A percentile compares a stretch with the other conserved stretches of the same genome.
These are phyloP conservation scores for Plantago coronopus DNA, from an alignment of 305 asterid genomes.

Conservation along the genomic window DNA sequence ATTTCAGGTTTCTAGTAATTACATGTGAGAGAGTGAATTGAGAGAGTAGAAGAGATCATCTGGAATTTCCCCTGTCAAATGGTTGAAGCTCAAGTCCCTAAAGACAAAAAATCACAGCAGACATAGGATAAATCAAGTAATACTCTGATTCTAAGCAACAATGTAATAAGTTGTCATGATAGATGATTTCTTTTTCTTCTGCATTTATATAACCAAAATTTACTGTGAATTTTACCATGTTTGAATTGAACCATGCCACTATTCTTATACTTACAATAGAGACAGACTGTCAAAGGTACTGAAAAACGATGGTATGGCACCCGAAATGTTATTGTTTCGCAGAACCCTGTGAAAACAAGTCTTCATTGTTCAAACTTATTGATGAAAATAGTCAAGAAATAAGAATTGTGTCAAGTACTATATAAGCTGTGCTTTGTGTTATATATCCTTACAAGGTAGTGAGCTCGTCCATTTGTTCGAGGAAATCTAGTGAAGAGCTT, in stretches of 20 bases:
- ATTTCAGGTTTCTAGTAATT: not conserved
- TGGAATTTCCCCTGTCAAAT: conserved; percentile 3
- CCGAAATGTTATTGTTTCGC: conserved; percentile 78
- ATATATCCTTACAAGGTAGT: conserved; percentile 45
- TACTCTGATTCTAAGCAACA: too few species aligned
- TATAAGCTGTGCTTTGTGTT: conserved; percentile 10
- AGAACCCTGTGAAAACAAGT: conserved; percentile 44
- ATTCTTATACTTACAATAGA: conserved; percentile 46
- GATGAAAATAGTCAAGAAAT: not conserved
- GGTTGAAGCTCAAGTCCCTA: conserved; percentile 11
- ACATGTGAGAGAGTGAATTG: conserved; percentile 6
- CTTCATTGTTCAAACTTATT: conserved; percentile 1
- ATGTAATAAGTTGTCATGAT: too few species aligned
- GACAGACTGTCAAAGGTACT: conserved; percentile 40
- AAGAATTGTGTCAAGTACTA: not conserved
- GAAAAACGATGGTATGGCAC: conserved; percentile 52
- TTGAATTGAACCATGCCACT: too few species aligned
- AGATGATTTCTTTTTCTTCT: too few species aligned
- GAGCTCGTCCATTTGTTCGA: conserved; percentile 46
- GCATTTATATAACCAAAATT: too few species aligned
- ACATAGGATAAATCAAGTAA: not conserved
- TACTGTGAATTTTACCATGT: too few species aligned
- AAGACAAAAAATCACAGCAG: not conserved
- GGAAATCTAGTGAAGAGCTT: conserved; percentile 66
- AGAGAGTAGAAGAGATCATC: conserved; percentile 16